Base-by-base conservation (phyloP, 805 yeast genomes). In the Peterozyma toletana region DNA sequence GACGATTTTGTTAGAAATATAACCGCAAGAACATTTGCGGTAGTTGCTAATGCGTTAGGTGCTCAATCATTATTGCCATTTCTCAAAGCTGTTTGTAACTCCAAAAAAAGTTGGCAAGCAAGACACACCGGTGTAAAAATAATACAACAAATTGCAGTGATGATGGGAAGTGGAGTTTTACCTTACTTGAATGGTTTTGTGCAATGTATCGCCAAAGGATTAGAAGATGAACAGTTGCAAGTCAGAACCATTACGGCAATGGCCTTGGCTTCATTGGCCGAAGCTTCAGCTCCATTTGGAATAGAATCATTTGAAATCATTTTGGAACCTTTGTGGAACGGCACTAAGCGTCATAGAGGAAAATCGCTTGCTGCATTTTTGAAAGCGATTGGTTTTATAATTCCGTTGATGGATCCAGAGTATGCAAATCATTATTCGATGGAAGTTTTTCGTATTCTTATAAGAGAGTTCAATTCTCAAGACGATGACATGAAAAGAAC, bases 361-460 rank as follows among this genome's bases (percentile, higher is more conserved):
- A 77, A 78, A 52, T 71, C 80, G 0, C 67, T 89, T 41, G 84
- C 96, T 0, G 78, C 87, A 2, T 87, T 84, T 55, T 57, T 91
- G 48, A 78, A 77, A 54, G 85, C 95, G 41, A 67, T 90, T 18
- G 96, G 95, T 0, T 75, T 78, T 27, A 68, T 90, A 5, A 79
- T 90, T 4, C 96, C 97, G 0, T 64, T 91, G 41, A 88, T 91
- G 96, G 84, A 80, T 45, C 79, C 80, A 14, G 96, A 88, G 48
- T 82, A 85, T 57, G 81, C 89, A 2, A 77, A 78, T 43, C 85
- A 79, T 57, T 89, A 87, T 52, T 78, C 96, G 0, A 72, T 72
- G 39, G 95, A 87, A 56, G 72, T 89, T 2, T 75, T 89, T 70
- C 65, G 65, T 15, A 72, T 88, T 27, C 65, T 89, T 5, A 54